Evolutionary conservation across 768 basidiomycete genomes (phyloP), one percentile per base, ranked within the genome.

Genomic region (Suillus bovinus): DNA sequence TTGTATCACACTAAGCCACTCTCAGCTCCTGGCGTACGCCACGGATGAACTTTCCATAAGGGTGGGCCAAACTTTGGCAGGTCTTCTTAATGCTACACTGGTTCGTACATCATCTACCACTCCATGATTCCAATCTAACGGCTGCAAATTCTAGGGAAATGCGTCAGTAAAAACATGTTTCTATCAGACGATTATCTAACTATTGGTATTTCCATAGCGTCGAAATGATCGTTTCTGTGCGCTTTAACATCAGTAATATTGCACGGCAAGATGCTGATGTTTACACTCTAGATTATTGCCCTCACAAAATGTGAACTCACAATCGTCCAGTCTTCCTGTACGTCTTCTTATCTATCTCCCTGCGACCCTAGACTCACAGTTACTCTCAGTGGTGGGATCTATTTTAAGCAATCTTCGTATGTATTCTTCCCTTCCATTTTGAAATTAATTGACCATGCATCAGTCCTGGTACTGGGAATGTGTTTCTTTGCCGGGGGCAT

Each of bases 31-130:
- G 2, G 89, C 87, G 1, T 94, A 93, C 69, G 91, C 91, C 1
- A 95, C 93, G 0, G 93, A 95, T 63, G 91, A 95, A 65, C 66
- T 95, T 20, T 90, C 93, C 4, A 69, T 93, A 60, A 86, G 92
- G 34, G 87, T 94, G 2, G 93, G 93, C 2, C 88, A 91, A 72
- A 92, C 92, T 2, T 76, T 93, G 13, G 91, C 92, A 4, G 93
- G 93, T 42, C 81, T 95, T 3, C 72, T 95, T 60, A 95, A 94
- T 75, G 93, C 93, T 24, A 95, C 93, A 16, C 77, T 93, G 66
- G 89, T 92, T 66, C 65, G 83, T 71, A 10, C 47, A 22, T 13
- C 11, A 34, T 13, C 44, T 58, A 60, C 50, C 10, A 50, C n/a
- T 61, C 16, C 41, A 64, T 42, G n/a, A 29, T 22, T 10, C 29